phyloP scores from a whole-genome alignment of 305 asterid genomes.

The Fraxinus velutina region DNA sequence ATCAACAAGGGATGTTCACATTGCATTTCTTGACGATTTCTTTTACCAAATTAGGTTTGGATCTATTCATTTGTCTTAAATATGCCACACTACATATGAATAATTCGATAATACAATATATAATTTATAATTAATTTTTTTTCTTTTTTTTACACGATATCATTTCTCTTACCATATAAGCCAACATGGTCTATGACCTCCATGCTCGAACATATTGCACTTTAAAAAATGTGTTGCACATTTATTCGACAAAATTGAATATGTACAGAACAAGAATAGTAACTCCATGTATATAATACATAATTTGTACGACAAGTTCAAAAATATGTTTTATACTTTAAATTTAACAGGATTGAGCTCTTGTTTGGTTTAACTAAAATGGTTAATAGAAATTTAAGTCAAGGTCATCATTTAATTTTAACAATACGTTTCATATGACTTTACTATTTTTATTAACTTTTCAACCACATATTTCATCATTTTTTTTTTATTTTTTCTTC shows the following conservation, averaged over 20 bases:
- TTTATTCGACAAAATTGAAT: background rate
- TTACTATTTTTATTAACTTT: background rate
- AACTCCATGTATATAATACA: background rate
- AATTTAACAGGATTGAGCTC: background rate
- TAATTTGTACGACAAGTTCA: background rate
- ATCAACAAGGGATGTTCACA: constrained; percentile 31
- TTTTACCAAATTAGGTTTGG: background rate
- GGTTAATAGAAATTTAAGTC: background rate
- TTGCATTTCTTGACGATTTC: constrained; percentile 11
- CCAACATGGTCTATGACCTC: background rate
- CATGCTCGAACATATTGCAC: background rate
- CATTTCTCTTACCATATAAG: background rate
- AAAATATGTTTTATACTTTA: background rate
- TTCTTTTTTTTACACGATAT: background rate
- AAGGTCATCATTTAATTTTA: background rate
- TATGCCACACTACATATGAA: background rate
- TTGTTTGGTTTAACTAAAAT: background rate
- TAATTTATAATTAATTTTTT: background rate
- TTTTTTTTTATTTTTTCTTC: background rate
- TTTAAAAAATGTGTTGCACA: background rate
- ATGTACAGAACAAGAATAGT: background rate
- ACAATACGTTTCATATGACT: background rate
- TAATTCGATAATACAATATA: background rate
- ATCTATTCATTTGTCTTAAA: background rate
- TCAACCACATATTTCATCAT: background rate